Evolutionary conservation across 2,329 filamentous ascomycete species (phyloP), one percentile per base, ranked within the genome.

Genomic region (Fusarium sp.): DNA sequence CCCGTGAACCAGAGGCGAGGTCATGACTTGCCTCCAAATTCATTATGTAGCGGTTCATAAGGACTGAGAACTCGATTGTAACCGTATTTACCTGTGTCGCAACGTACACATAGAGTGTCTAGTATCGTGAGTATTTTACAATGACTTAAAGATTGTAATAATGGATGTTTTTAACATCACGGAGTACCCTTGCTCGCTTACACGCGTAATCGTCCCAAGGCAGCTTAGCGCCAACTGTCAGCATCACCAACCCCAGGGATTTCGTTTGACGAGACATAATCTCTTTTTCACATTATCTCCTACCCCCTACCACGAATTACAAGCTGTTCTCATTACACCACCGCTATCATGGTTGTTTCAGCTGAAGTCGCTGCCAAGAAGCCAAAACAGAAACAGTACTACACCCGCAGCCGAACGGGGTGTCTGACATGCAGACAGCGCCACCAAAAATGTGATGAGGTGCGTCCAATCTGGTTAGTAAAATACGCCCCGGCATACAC

Each of bases 351-450:
- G 52, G 38, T 29, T 18, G 16, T 30, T 32, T 11, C 44, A 16
- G n/a, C 30, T 18, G 44, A 49, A 7, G 9, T 38, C 7, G 8
- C 13, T 27, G 13, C 24, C 10, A 24, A 18, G n/a, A 54, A 25
- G 25, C 38, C 27, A 13, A 60, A 56, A 24, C 20, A 48, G 20
- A 67, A 66, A 11, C 63, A 52, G 9, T 22, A 53, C 11, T 61
- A 71, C 27, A 65, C 65, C 5, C 65, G 71, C 8, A 74, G 71
- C 41, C 67, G 71, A n/a, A 69, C 69, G 3, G 71, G 71, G 1
- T 74, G 70, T 69, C 67, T 71, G 7, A 73, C 65, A 13, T 74
- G 71, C 56, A 71, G 66, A 46, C 59, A 68, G 34, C 53, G 71
- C 15, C 71, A 74, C 41, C 53, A 69, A 5, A 58, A 60, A 48